A percentile compares a stretch with the other conserved stretches of the same genome.
These are phyloP conservation scores for Diaporthe aspalathi DNA, from an alignment of 2,329 filamentous ascomycete genomes.

Conservation along the genomic window DNA sequence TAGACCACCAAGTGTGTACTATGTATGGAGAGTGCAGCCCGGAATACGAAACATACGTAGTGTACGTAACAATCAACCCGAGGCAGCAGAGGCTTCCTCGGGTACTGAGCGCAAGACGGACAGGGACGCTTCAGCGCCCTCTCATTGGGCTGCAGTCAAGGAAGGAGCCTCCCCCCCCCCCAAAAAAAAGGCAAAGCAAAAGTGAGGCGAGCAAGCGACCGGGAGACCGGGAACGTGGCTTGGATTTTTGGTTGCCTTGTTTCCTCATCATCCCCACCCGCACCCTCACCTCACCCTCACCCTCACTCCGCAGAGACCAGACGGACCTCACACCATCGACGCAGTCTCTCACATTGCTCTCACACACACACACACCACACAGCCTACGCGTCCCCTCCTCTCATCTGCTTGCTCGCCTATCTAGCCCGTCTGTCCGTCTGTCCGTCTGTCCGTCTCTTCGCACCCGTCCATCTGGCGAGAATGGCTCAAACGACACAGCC, in stretches of 20 bases:
- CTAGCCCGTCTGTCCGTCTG: no score
- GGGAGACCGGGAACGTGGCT: slow-evolving; percentile 2
- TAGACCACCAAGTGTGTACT: no score
- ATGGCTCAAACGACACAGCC: not conserved
- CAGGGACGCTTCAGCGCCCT: slow-evolving; percentile 2
- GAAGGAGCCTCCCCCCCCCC: slow-evolving; percentile 19
- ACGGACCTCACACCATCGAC: no score
- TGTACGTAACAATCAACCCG: no score
- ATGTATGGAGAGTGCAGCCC: no score
- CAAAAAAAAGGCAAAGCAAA: not conserved
- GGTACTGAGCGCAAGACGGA: not conserved
- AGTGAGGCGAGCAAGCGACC: slow-evolving; percentile 35
- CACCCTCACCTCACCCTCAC: no score
- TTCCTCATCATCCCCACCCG: not conserved
- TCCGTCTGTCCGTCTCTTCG: no score
- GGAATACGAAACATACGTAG: no score
- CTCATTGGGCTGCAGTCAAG: slow-evolving; percentile 26
- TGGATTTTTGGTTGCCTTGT: slow-evolving; percentile 32
- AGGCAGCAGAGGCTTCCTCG: no score
- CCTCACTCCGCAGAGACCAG: not conserved
- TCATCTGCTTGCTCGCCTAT: no score
- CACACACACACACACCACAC: not conserved
- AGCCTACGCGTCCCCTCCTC: not conserved
- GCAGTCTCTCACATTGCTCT: not conserved
- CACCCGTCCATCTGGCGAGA: not conserved